Evolutionary conservation across 331 rosid species (phyloP).

Genomic region (Acacia pycnantha): DNA sequence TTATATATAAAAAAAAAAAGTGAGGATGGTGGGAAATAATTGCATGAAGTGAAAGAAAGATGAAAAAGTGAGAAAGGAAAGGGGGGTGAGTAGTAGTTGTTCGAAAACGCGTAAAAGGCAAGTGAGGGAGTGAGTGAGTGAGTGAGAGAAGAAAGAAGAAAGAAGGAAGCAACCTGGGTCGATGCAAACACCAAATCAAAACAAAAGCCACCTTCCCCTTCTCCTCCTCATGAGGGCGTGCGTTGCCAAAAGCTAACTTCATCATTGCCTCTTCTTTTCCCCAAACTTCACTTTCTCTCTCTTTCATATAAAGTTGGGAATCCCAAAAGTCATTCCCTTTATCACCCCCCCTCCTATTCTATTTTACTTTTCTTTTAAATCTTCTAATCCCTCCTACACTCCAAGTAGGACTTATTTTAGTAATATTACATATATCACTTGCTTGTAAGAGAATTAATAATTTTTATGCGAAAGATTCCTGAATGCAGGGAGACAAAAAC

Average conservation of each 20-base stretch:
- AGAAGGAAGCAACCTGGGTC: not conserved
- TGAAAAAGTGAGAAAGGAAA: not conserved
- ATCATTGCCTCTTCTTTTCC: slow-evolving; percentile 26
- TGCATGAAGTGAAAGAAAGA: not conserved
- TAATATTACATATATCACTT: too few species aligned
- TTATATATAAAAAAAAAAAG: too few species aligned
- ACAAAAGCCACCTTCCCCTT: not conserved
- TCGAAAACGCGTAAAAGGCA: slow-evolving; percentile 51
- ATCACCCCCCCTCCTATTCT: not conserved
- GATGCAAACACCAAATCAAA: not conserved
- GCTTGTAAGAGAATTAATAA: too few species aligned
- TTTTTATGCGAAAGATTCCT: too few species aligned
- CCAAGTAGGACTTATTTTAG: too few species aligned
- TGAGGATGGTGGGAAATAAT: too few species aligned
- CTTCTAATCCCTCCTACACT: too few species aligned
- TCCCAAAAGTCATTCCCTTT: slow-evolving; percentile 24
- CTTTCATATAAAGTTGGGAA: slow-evolving; percentile 32
- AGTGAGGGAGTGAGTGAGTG: slow-evolving; percentile 9
- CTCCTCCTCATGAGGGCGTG: slow-evolving; percentile 34
- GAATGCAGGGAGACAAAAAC: too few species aligned
- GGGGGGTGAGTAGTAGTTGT: slow-evolving; percentile 2
- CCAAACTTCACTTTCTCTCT: not conserved
- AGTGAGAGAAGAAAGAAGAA: too few species aligned
- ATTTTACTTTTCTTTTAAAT: not conserved
- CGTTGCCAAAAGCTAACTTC: slow-evolving; percentile 43